These are phyloP conservation scores for Pythium rhizo-oryzae DNA, from an alignment of 352 stramenopile species.

Conservation along the genomic window DNA sequence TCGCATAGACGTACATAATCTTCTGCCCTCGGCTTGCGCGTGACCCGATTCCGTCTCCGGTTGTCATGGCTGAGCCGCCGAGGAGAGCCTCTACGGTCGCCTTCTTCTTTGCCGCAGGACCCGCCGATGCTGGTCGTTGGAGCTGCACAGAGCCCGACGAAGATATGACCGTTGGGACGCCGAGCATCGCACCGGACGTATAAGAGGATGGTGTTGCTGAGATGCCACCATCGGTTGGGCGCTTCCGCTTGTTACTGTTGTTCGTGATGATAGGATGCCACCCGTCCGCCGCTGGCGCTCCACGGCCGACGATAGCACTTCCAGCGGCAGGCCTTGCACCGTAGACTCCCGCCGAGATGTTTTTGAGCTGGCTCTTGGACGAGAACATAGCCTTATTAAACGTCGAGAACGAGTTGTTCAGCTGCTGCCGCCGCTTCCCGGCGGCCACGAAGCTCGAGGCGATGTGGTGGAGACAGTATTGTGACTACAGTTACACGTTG, in stretches of 20 bases:
- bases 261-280: constrained; percentile 40
- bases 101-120: constrained; percentile 1
- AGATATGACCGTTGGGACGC: constrained; percentile 49
- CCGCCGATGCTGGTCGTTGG: constrained; percentile 14
- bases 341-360: constrained; percentile 82
- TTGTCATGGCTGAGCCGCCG: neutral
- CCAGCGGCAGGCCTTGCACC: constrained; percentile 34
- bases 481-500: constrained; percentile 36
- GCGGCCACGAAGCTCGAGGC: constrained; percentile 70
- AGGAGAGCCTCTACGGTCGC: neutral
- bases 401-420: constrained; percentile 71
- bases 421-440: constrained; percentile 68
- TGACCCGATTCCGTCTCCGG: neutral
- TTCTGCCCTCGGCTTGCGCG: constrained; percentile 48
- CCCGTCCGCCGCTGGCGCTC: constrained; percentile 1
- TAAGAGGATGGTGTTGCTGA: neutral
- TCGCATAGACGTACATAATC: constrained; percentile 46
- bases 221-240: constrained; percentile 23
- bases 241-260: constrained; percentile 48
- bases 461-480: constrained; percentile 83
- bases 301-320: constrained; percentile 15
- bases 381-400: constrained; percentile 72
- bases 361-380: constrained; percentile 57
- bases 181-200: constrained; percentile 22
- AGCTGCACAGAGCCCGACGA: constrained; percentile 51